Percentiles rank a stretch among this genome's conserved stretches.
Evolutionary conservation across 1,139 yeast species (phyloP).

Genomic region (Magnusiomyces fungicola): DNA sequence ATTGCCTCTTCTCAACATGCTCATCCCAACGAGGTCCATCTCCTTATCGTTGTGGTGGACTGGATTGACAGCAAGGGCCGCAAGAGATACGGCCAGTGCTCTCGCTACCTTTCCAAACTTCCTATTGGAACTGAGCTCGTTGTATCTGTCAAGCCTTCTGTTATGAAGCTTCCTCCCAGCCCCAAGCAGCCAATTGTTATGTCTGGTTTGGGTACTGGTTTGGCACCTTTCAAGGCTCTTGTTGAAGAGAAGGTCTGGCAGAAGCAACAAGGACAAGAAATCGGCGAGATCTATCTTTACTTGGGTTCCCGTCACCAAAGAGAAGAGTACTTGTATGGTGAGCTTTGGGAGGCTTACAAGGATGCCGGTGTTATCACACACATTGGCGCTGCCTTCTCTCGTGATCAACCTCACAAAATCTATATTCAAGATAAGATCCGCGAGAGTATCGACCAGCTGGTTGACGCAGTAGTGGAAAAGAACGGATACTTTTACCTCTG

Average conservation of each 20-base stretch:
- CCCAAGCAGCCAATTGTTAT: conserved; percentile 86
- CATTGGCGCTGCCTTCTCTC: conserved; percentile 96
- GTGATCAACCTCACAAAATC: conserved; percentile 93
- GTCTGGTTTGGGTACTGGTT: conserved; percentile 98
- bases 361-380: conserved; percentile 90
- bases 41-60: conserved; percentile 91
- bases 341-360: conserved; percentile 92
- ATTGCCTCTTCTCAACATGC: conserved; percentile 93
- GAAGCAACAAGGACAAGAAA: conserved; percentile 75
- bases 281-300: conserved; percentile 84
- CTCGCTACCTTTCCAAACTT: conserved; percentile 79
- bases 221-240: conserved; percentile 97
- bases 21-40: conserved; percentile 86
- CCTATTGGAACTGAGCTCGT: conserved; percentile 77
- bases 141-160: conserved; percentile 93
- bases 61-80: conserved; percentile 89
- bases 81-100: conserved; percentile 88
- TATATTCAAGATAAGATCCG: conserved; percentile 93
- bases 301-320: conserved; percentile 94
- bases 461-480: conserved; percentile 69
- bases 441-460: conserved; percentile 63
- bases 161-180: conserved; percentile 88
- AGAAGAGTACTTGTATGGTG: conserved; percentile 95
- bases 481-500: conserved; percentile 91
- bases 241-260: conserved; percentile 95